Conservation (phyloP, 352 stramenopile genomes). For the Hyaloperonospora arabidopsidis region DNA sequence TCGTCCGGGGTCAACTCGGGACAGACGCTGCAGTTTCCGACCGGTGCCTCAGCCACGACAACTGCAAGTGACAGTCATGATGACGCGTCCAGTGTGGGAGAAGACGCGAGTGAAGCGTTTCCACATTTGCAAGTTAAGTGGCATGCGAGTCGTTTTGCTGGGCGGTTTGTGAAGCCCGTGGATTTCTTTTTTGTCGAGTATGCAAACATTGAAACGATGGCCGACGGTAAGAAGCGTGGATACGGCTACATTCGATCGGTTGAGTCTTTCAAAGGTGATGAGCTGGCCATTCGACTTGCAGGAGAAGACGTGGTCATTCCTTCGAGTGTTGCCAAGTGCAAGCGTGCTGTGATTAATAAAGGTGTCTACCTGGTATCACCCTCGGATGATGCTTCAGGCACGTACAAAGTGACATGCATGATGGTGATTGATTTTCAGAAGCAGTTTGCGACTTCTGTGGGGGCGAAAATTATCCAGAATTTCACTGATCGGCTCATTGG, state of each 20-base stretch:
- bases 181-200: slow-evolving; percentile 87
- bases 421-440: slow-evolving; percentile 83
- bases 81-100: slow-evolving; percentile 39
- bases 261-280: slow-evolving; percentile 77
- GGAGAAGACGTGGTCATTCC: slow-evolving; percentile 59
- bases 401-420: slow-evolving; percentile 79
- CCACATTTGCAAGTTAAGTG: slow-evolving; percentile 78
- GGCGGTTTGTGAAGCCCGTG: slow-evolving; percentile 71
- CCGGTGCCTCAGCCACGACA: slow-evolving; percentile 21
- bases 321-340: slow-evolving; percentile 78
- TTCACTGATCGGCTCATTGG: slow-evolving; percentile 72
- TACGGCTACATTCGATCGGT: slow-evolving; percentile 76
- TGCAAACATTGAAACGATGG: slow-evolving; percentile 64
- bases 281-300: slow-evolving; percentile 57
- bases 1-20: slow-evolving; percentile 14
- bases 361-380: slow-evolving; percentile 60
- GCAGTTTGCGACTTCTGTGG: slow-evolving; percentile 53
- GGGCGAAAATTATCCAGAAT: slow-evolving; percentile 64
- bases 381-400: slow-evolving; percentile 27
- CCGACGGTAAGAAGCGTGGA: slow-evolving; percentile 52
- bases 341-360: slow-evolving; percentile 79
- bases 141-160: slow-evolving; percentile 77
- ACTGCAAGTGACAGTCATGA: slow-evolving; percentile 30
- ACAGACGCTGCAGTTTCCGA: slow-evolving; percentile 21
- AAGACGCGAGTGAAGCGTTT: slow-evolving; percentile 38